Percentiles rank a stretch among this genome's conserved stretches.
Evolutionary conservation across 78 protist genomes (phyloP).

Genomic region (Dictyostelium brefeldianum): DNA sequence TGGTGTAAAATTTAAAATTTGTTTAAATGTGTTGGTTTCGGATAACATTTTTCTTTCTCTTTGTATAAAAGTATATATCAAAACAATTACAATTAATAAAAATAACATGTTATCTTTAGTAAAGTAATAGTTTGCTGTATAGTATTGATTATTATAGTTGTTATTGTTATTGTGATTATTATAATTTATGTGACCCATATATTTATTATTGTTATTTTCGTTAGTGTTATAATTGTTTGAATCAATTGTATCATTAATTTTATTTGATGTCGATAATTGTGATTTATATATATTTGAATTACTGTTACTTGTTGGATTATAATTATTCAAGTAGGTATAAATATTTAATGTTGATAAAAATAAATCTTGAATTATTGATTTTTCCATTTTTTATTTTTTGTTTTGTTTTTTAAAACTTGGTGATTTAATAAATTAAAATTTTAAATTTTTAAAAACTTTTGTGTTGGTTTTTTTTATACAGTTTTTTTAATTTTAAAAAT

Average conservation of each 20-base stretch:
- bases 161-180: neutral
- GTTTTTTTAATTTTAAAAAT: neutral
- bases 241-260: neutral
- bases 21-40: slow-evolving; percentile 35
- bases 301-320: neutral
- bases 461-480: neutral
- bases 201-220: neutral
- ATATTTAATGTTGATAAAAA: slow-evolving; percentile 17
- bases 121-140: neutral
- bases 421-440: neutral
- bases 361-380: slow-evolving; percentile 11
- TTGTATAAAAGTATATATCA: slow-evolving; percentile 26
- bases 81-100: slow-evolving; percentile 8
- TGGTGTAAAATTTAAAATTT: slow-evolving; percentile 58
- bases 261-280: slow-evolving; percentile 1
- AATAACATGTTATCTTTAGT: slow-evolving; percentile 3
- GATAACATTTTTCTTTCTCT: slow-evolving; percentile 23
- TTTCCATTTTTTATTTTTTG: neutral
- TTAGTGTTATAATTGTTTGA: neutral
- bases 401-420: neutral
- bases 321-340: neutral
- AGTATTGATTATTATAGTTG: no score
- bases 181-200: neutral
- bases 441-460: neutral
- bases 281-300: neutral